A percentile compares a stretch with the other conserved stretches of the same genome.
Conservation (phyloP, 352 stramenopile genomes). For the Phytophthora citrophthora region DNA sequence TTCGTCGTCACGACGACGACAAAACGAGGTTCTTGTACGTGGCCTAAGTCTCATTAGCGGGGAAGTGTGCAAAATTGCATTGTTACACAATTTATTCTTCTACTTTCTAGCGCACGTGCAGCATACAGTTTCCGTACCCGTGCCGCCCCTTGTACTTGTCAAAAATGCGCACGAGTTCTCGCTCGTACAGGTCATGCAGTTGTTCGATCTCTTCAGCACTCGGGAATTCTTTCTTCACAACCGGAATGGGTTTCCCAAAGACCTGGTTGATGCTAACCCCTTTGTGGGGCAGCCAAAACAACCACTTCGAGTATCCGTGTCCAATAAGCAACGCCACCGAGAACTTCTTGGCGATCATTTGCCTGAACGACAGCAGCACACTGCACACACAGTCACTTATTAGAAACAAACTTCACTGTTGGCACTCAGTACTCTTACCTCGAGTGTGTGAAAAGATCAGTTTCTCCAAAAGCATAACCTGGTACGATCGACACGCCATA, state of each 20-base stretch:
- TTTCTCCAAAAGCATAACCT: slow-evolving; percentile 85
- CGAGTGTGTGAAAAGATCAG: slow-evolving; percentile 83
- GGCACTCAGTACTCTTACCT: slow-evolving; percentile 34
- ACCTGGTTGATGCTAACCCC: slow-evolving; percentile 71
- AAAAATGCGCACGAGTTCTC: slow-evolving; percentile 78
- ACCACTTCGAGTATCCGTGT: slow-evolving; percentile 62
- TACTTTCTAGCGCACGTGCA: slow-evolving; percentile 60
- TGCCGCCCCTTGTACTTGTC: slow-evolving; percentile 87
- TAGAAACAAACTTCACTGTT: not conserved
- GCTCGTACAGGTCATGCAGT: slow-evolving; percentile 70
- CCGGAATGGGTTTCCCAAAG: slow-evolving; percentile 72
- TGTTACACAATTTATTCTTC: slow-evolving; percentile 23
- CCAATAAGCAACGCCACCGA: slow-evolving; percentile 65
- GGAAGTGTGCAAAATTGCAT: slow-evolving; percentile 17
- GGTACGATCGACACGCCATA: slow-evolving; percentile 80
- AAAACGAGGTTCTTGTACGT: slow-evolving; percentile 73
- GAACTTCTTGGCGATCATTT: slow-evolving; percentile 73
- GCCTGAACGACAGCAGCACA: slow-evolving; percentile 71
- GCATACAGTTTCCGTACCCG: slow-evolving; percentile 58
- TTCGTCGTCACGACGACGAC: slow-evolving; percentile 71
- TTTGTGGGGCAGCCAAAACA: slow-evolving; percentile 64
- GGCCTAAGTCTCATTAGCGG: slow-evolving; percentile 37
- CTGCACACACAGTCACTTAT: slow-evolving; percentile 27
- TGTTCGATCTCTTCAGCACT: slow-evolving; percentile 70
- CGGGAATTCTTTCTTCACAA: slow-evolving; percentile 65